Base-by-base conservation (phyloP, 345 rosid genomes). In the Dimocarpus longan region DNA sequence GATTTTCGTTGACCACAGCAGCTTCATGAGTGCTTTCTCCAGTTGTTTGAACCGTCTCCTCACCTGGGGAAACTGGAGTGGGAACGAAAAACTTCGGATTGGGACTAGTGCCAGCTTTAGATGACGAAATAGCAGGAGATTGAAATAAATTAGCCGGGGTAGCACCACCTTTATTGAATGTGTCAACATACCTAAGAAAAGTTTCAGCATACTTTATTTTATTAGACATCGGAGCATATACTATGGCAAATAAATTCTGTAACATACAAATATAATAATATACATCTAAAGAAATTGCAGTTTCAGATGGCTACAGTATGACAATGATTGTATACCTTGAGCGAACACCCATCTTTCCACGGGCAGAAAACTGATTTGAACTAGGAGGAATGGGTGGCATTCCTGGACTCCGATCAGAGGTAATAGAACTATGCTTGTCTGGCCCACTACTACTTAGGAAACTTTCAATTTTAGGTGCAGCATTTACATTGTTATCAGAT, bases 41-140 rank as follows among this genome's bases (percentile, higher is more conserved):
- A 44, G 24, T 74, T 44, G 59, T 50, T 44, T 44, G 74, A 67
- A 52, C 73, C 19, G 76, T 68, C 69, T 80, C 85, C 74, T 5
- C 73, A 24, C 22, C 66, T 0, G 84, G 44, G 39, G 86, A 66
- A 21, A 64, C 79, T 37, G 84, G 82, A 24, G 84, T 6, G 6
- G 91, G 91, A 48, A 88, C 70, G 73, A 88, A 88, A 79, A 88
- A 88, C 82, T 86, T 88, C 19, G 87, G 82, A 80, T 78, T 88
- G 59, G 86, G 56, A 71, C 78, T 67, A 54, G 60, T 74, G 24
- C 79, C 82, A 46, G 87, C 82, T 82, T 83, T 88, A 67, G 77
- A 79, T 65, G 79, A 28, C 37, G 81, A 80, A 68, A 80, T 22
- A 63, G 85, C 32, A 16, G 86, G 87, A 40, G 91, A 83, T 60